Evolutionary conservation across 1,284 basidiomycete species (phyloP).

Genomic region (Agroathelia rolfsii): DNA sequence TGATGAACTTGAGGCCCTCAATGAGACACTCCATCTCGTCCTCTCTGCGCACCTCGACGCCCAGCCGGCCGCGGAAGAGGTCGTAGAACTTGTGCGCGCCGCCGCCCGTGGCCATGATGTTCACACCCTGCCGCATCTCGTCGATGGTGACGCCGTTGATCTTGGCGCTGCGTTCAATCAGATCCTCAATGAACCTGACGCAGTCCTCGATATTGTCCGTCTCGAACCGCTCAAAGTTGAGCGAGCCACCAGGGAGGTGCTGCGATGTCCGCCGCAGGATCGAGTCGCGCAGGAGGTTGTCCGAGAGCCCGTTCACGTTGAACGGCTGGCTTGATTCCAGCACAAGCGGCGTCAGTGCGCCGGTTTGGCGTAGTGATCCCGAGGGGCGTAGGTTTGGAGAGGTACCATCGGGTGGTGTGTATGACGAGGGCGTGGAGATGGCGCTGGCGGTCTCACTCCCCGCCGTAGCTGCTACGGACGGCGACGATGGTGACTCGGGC

Average conservation of each 20-base stretch:
- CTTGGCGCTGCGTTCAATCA: constrained; percentile 81
- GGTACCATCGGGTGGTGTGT: constrained; percentile 25
- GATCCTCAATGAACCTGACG: constrained; percentile 78
- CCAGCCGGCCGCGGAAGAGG: constrained; percentile 65
- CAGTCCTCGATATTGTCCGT: constrained; percentile 84
- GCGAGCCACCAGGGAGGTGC: constrained; percentile 89
- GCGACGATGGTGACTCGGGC: constrained; percentile 64
- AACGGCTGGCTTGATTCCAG: no score
- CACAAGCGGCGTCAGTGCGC: constrained; percentile 75
- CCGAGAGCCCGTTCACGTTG: no score
- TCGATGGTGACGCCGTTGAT: constrained; percentile 85
- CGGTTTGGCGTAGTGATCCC: constrained; percentile 44
- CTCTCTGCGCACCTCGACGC: constrained; percentile 81
- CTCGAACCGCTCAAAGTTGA: constrained; percentile 98
- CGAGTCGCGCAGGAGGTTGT: constrained; percentile 46
- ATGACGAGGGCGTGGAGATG: constrained; percentile 45
- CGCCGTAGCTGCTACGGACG: constrained; percentile 48
- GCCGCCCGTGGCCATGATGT: constrained; percentile 97
- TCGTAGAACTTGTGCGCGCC: constrained; percentile 94
- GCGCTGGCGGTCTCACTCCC: constrained; percentile 37
- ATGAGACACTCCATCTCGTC: constrained; percentile 99
- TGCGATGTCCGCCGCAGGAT: constrained; percentile 62
- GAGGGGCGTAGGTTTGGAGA: constrained; percentile 26
- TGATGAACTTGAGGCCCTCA: constrained; percentile 93
- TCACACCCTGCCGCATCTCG: constrained; percentile 89